Base-by-base conservation (phyloP, 805 yeast species). In the Dipodascus geniculatus region DNA sequence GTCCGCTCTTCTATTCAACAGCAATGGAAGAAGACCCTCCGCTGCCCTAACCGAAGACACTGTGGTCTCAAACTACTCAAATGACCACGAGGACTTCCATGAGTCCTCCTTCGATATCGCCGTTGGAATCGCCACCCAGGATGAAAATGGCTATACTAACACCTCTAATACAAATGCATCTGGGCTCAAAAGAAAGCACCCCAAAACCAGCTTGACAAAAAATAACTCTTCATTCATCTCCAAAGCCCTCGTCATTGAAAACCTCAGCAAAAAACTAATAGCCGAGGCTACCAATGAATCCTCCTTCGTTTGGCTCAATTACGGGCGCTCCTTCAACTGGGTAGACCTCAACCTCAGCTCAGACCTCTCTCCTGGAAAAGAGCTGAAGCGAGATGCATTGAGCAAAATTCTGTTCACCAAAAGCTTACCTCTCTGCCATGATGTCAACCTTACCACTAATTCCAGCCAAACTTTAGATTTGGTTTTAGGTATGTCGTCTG, bases 401-500 rank as follows among this genome's bases (percentile, higher is more conserved):
- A 51, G 65, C 42, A 69, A 70, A 60, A 57, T 73, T 38, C 59
- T 71, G 51, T 64, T 71, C 56, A 62, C 73, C 9, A 64, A 65
- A 55, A 68, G 71, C 14, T 70, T 70, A 60, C 73, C 74, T 6
- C 56, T 71, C 23, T 67, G 70, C 54, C 74, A 69, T 51, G 70
- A 66, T 53, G 58, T 72, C 17, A 71, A 72, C 58, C 53, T 42
- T 22, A 51, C 56, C 31, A 68, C 73, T 2, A 57, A 58, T 42
- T 55, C 67, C 23, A 51, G 61, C 22, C 59, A 59, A 31, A 67
- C 66, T 48, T 54, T 84, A 4, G 81, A 81, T 51, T 70, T 82
- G 3, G 67, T 80, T 1, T 57, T 82, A 19, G 93, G 91, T 0
- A 76, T 81, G 57, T 77, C 82, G 19, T 68, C 81, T 1, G 88